Percentiles rank a stretch among this genome's conserved stretches.
These are phyloP conservation scores for Psidium friedrichsthalianum DNA, from an alignment of 345 rosid genomes.

Conservation along the genomic window DNA sequence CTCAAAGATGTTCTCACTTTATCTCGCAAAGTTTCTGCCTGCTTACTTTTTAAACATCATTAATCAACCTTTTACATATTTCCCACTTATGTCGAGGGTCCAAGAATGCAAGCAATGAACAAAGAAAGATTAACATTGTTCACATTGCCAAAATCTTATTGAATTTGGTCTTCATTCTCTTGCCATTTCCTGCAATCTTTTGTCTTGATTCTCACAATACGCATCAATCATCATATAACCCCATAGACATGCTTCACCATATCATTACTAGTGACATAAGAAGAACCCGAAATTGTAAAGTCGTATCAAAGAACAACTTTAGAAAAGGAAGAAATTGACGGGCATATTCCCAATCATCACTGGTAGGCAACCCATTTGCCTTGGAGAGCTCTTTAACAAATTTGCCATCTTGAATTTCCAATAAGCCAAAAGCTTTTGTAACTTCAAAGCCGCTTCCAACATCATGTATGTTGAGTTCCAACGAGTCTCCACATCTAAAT, in stretches of 20 bases:
- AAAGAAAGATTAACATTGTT: neutral
- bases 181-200: neutral
- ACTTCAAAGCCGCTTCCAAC: neutral
- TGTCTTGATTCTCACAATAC: neutral
- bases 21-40: neutral
- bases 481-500: neutral
- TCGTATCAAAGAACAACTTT: neutral
- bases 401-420: neutral
- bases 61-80: neutral
- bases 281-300: neutral
- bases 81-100: neutral
- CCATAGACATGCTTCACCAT: neutral
- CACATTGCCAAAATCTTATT: slow-evolving; percentile 1
- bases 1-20: neutral
- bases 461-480: slow-evolving; percentile 3
- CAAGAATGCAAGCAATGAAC: neutral
- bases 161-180: neutral
- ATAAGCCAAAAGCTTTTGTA: neutral
- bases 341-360: slow-evolving; percentile 1
- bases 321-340: neutral
- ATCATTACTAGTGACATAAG: neutral
- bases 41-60: neutral
- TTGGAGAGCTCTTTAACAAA: neutral
- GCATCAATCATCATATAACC: neutral
- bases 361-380: neutral